These are phyloP conservation scores for Neoboletus magnificus DNA, from an alignment of 768 basidiomycete species.

Conservation along the genomic window DNA sequence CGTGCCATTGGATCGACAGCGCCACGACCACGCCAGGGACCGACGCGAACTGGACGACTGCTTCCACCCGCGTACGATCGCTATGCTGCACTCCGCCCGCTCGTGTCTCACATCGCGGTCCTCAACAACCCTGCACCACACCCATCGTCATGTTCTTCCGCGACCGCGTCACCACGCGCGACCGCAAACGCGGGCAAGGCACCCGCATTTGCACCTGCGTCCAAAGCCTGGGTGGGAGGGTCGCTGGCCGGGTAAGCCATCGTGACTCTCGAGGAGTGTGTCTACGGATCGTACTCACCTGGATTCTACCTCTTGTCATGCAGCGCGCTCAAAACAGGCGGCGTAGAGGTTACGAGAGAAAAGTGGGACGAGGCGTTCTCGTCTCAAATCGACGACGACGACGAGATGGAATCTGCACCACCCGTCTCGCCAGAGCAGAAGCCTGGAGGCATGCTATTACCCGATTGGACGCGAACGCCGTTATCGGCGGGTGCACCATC, in stretches of 20 bases:
- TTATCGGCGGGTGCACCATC: slow-evolving; percentile 64
- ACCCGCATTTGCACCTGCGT: slow-evolving; percentile 79
- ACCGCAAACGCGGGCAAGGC: slow-evolving; percentile 73
- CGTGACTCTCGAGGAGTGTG: neutral
- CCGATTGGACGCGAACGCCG: slow-evolving; percentile 77
- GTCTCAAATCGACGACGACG: slow-evolving; percentile 41
- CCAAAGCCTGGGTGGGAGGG: slow-evolving; percentile 90
- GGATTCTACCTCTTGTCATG: neutral
- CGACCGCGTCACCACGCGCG: slow-evolving; percentile 41
- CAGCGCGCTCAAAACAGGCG: slow-evolving; percentile 84
- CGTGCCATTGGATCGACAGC: slow-evolving; percentile 49
- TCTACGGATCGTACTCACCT: neutral
- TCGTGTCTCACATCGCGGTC: slow-evolving; percentile 73
- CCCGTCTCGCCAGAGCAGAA: slow-evolving; percentile 24
- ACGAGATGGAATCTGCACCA: slow-evolving; percentile 23
- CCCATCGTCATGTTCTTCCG: slow-evolving; percentile 33
- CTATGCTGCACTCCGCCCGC: slow-evolving; percentile 67
- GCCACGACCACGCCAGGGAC: slow-evolving; percentile 30
- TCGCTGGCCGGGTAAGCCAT: slow-evolving; percentile 80
- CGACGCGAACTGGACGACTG: slow-evolving; percentile 37
- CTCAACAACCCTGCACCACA: slow-evolving; percentile 79
- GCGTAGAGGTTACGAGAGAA: slow-evolving; percentile 76
- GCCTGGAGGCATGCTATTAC: slow-evolving; percentile 52
- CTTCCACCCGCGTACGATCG: slow-evolving; percentile 62
- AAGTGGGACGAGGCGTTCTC: slow-evolving; percentile 75